phyloP scores from a whole-genome alignment of 257 asterid species.

The Coffea eugenioides region DNA sequence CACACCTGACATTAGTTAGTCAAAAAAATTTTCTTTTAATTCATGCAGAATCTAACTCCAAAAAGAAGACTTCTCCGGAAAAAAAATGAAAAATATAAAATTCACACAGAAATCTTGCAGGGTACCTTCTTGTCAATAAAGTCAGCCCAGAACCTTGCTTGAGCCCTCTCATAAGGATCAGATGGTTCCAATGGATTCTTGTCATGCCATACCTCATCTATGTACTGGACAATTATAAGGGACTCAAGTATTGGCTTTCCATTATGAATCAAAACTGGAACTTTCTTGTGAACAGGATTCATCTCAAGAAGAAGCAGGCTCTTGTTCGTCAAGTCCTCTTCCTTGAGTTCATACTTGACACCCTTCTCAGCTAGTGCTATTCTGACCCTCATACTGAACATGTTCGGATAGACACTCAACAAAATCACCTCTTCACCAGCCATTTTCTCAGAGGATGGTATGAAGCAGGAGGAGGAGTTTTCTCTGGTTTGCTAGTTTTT shows the following conservation, averaged over 20 bases:
- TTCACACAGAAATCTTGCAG: too few species aligned
- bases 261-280: constrained; percentile 55
- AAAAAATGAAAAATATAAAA: too few species aligned
- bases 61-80: too few species aligned
- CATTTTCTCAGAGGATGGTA: background rate
- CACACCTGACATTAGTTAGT: too few species aligned
- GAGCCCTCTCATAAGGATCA: constrained; percentile 16
- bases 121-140: constrained; percentile 19
- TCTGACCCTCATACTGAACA: too few species aligned
- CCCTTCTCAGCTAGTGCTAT: constrained; percentile 38
- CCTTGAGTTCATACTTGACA: constrained; percentile 35
- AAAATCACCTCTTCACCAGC: background rate
- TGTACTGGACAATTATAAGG: constrained; percentile 45
- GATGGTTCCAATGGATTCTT: constrained; percentile 5
- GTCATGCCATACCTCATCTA: constrained; percentile 50
- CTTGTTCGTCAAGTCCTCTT: constrained; percentile 36
- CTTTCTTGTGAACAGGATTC: constrained; percentile 58
- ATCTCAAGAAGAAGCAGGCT: constrained; percentile 38
- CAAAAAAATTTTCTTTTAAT: too few species aligned
- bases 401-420: background rate
- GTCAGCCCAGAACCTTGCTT: constrained; percentile 18
- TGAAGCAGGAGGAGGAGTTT: too few species aligned
- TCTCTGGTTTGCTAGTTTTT: background rate
- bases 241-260: constrained; percentile 61
- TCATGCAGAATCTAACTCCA: too few species aligned